These are phyloP conservation scores for Phlyctochytrium planicorne DNA, from an alignment of 192 early-diverging fungal species.

Conservation along the genomic window DNA sequence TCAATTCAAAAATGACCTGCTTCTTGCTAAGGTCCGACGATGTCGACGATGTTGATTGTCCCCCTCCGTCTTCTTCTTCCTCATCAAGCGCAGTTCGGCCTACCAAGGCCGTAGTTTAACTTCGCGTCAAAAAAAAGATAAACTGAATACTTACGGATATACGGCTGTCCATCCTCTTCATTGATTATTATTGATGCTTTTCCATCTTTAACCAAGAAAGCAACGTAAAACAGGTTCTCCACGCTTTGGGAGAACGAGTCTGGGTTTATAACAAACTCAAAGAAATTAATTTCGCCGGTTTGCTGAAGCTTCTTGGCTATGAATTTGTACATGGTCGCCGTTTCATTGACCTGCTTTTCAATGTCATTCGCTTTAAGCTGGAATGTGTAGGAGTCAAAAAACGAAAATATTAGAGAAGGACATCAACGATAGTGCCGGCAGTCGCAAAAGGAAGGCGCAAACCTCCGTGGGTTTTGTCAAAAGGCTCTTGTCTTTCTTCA, in stretches of 20 bases:
- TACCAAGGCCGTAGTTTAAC: too few species aligned
- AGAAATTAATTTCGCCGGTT: constrained; percentile 54
- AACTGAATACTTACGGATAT: background rate
- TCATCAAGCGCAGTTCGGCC: too few species aligned
- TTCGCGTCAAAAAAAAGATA: too few species aligned
- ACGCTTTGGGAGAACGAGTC: constrained; percentile 85
- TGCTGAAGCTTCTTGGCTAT: constrained; percentile 63
- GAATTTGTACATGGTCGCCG: constrained; percentile 72
- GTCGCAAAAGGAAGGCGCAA: too few species aligned
- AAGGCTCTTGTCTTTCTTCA: constrained; percentile 48
- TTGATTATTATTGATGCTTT: constrained; percentile 71
- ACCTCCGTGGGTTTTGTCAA: constrained; percentile 48
- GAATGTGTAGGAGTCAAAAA: background rate
- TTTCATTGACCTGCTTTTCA: constrained; percentile 81
- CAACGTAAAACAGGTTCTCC: constrained; percentile 96
- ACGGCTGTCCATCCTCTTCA: constrained; percentile 30
- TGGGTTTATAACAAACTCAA: constrained; percentile 88
- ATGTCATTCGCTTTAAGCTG: constrained; percentile 70
- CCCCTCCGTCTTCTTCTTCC: too few species aligned
- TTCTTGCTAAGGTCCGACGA: too few species aligned
- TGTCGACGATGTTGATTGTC: too few species aligned
- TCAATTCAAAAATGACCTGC: too few species aligned
- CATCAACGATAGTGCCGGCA: too few species aligned
- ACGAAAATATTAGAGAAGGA: background rate
- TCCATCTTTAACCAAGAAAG: constrained; percentile 90